phyloP scores from a whole-genome alignment of 257 asterid genomes.

The Fraxinus excelsior region DNA sequence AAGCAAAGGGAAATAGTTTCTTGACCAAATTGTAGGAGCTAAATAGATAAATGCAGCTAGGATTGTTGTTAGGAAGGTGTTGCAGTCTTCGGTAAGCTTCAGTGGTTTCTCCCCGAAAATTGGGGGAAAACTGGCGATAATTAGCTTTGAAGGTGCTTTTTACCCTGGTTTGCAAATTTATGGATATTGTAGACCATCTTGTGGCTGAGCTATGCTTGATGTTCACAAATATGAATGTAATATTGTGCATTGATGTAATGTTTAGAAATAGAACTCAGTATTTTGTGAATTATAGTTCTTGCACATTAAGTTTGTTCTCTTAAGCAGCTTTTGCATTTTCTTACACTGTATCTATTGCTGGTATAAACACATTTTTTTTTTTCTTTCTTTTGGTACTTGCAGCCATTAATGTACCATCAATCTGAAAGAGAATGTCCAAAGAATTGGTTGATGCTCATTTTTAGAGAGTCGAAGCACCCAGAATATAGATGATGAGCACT shows the following conservation, averaged over 20 bases:
- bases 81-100: not conserved
- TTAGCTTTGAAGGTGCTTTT: constrained; percentile 1
- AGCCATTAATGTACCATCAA: constrained; percentile 23
- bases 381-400: not conserved
- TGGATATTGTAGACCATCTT: not conserved
- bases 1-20: not conserved
- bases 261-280: not conserved
- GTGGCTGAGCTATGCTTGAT: constrained; percentile 4
- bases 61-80: constrained; percentile 12
- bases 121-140: not conserved
- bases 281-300: not conserved
- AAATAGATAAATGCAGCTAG: not conserved
- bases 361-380: not conserved
- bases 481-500: constrained; percentile 43
- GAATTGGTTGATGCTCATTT: not conserved
- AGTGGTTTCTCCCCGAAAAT: not conserved
- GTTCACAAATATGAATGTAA: not conserved
- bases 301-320: not conserved
- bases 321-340: not conserved
- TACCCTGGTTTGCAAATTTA: not conserved
- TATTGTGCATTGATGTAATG: not conserved
- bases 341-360: not conserved
- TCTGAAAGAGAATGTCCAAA: not conserved
- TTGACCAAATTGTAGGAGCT: not conserved
- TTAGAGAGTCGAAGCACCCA: constrained; percentile 2